phyloP scores from a whole-genome alignment of 768 basidiomycete genomes.

The Lyophyllum decastes region DNA sequence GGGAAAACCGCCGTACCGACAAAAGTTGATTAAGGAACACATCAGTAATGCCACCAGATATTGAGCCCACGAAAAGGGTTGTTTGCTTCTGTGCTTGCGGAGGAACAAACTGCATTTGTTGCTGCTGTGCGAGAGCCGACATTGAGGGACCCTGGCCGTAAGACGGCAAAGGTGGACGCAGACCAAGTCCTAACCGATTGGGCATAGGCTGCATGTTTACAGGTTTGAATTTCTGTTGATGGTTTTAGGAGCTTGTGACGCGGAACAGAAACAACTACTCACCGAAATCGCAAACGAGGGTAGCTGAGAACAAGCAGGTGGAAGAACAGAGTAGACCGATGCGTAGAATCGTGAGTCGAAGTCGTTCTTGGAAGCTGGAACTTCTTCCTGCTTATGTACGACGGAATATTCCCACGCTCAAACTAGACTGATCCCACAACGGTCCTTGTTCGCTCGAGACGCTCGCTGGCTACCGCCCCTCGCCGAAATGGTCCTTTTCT shows the following conservation, averaged over 20 bases:
- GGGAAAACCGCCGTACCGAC: constrained; percentile 47
- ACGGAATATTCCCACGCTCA: constrained; percentile 6
- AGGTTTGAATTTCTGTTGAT: constrained; percentile 3
- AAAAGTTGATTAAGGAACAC: constrained; percentile 77
- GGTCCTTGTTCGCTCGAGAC: no score
- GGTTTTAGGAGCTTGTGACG: not conserved
- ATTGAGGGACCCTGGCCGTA: constrained; percentile 93
- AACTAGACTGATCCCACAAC: not conserved
- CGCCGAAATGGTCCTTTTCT: constrained; percentile 51
- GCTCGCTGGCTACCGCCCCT: not conserved
- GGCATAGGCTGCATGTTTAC: constrained; percentile 62
- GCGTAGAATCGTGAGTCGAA: not conserved
- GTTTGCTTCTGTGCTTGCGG: constrained; percentile 72
- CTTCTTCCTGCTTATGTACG: constrained; percentile 7
- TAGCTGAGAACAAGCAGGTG: not conserved
- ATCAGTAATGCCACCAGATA: constrained; percentile 91
- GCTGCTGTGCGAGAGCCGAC: constrained; percentile 87
- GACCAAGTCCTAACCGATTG: constrained; percentile 84
- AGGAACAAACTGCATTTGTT: constrained; percentile 68
- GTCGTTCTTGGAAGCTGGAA: not conserved
- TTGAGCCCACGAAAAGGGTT: constrained; percentile 90
- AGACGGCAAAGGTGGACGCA: constrained; percentile 85
- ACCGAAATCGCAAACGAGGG: not conserved
- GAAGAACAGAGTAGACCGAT: not conserved
- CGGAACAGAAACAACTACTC: not conserved